Conservation (phyloP, 2,329 filamentous ascomycete species). For the Botrytis deweyae region DNA sequence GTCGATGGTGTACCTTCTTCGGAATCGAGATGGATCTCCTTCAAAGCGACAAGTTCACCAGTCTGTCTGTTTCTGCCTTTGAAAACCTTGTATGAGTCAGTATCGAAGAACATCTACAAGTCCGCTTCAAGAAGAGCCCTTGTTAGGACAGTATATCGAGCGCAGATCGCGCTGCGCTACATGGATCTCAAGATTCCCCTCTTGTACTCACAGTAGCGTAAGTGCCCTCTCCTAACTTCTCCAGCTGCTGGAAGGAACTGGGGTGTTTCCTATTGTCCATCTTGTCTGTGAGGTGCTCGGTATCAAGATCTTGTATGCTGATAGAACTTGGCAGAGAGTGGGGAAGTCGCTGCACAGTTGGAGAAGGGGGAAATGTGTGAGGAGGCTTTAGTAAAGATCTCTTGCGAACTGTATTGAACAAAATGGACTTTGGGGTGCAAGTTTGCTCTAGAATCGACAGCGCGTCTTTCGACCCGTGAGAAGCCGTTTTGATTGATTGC, state of each 20-base stretch:
- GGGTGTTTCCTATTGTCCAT: conserved; percentile 90
- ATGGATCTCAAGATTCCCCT: not conserved
- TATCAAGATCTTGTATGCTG: conserved; percentile 38
- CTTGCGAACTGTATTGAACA: conserved; percentile 44
- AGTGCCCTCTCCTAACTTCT: conserved; percentile 97
- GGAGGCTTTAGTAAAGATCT: conserved; percentile 35
- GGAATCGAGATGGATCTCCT: conserved; percentile 97
- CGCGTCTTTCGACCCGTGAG: conserved; percentile 37
- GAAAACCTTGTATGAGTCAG: conserved; percentile 69
- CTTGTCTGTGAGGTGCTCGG: conserved; percentile 28
- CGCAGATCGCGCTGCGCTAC: not conserved
- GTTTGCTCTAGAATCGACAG: conserved; percentile 38
- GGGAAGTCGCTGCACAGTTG: conserved; percentile 28
- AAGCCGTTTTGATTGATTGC: conserved; percentile 36
- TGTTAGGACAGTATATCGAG: not conserved
- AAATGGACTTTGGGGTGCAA: conserved; percentile 42
- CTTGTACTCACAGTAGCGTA: conserved; percentile 78
- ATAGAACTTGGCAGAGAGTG: conserved; percentile 38
- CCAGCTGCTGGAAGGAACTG: conserved; percentile 93
- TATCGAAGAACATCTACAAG: conserved; percentile 14
- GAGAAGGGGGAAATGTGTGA: conserved; percentile 38
- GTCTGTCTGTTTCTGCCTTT: conserved; percentile 97
- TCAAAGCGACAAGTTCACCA: conserved; percentile 91
- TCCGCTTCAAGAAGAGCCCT: not conserved
- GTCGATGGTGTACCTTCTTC: conserved; percentile 98